Evolutionary conservation across 192 early-diverging fungal species (phyloP), one percentile per base, ranked within the genome.

Genomic region (Chytriomyces sp.): DNA sequence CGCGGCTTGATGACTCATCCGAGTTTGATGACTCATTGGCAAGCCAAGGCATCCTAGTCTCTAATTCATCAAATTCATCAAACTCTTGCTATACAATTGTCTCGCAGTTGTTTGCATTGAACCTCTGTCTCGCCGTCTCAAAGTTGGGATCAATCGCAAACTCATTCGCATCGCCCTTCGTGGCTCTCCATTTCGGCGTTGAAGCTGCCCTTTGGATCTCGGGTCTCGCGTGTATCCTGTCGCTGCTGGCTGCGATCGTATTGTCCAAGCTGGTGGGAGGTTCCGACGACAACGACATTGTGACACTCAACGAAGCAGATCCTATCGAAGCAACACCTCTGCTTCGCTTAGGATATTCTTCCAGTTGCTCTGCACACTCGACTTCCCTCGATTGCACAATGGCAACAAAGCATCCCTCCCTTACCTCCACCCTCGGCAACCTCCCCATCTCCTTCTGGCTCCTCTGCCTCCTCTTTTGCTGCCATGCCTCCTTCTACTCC

Each of bases 141-240:
- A 40, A 81, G 4, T 53, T 84, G 22, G 85, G 85, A 12, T 86
- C 85, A 19, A 81, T 86, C 57, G 73, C 77, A 5, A 86, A 86
- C 66, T 74, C 82, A 12, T 64, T 81, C 26, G 34, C 76, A 3
- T 86, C 85, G 3, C 85, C 85, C 19, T 70, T 79, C 10, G 77
- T 84, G 14, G 80, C 53, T 22, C 64, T 61, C 28, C 37, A 54
- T 28, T 64, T 31, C 19, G 63, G 63, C 8, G 22, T 64, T 22
- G 49, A 52, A 30, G 32, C 62, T 14, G 85, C 85, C 2, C 72
- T 86, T 3, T 82, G 81, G 76, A 70, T 77, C 12, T 79, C 77
- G 14, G 54, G 59, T 17, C 52, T 82, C 6, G 74, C 76, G 14
- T 82, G 80, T 70, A 78, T 78, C 59, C 19, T 81, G 34, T 84